Conservation (phyloP, 768 basidiomycete genomes). For the Mycena alexandri region DNA sequence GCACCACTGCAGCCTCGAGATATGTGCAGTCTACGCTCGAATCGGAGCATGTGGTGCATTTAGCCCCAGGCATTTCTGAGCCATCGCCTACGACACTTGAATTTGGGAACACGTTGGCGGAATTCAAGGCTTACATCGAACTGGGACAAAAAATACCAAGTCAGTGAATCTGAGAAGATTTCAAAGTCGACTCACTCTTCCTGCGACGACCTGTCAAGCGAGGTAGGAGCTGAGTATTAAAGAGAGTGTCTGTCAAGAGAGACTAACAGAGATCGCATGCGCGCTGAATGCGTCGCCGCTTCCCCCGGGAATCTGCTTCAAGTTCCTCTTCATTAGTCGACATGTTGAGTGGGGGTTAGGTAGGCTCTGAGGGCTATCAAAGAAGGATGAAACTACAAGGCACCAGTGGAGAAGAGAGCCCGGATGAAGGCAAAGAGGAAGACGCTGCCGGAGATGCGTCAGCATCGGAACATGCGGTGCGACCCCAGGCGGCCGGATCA, state of each 20-base stretch:
- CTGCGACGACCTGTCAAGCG: neutral
- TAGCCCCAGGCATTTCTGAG: neutral
- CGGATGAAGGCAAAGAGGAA: too few relatives aligned
- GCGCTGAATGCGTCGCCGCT: neutral
- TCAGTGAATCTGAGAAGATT: neutral
- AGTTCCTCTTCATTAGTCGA: neutral
- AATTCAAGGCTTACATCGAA: neutral
- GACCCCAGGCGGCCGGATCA: too few relatives aligned
- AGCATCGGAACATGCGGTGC: too few relatives aligned
- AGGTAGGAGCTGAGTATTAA: too few relatives aligned
- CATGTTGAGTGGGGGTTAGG: too few relatives aligned
- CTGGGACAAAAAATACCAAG: neutral
- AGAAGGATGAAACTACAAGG: too few relatives aligned
- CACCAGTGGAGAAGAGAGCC: too few relatives aligned
- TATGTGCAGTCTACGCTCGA: slow-evolving; percentile 1
- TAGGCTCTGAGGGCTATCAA: too few relatives aligned
- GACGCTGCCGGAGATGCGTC: too few relatives aligned
- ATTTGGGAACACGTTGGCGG: neutral
- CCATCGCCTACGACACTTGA: slow-evolving; percentile 4
- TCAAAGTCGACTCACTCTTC: neutral
- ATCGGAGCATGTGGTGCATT: neutral
- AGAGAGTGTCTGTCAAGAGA: too few relatives aligned
- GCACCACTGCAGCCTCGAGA: neutral
- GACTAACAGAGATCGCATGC: slow-evolving; percentile 3
- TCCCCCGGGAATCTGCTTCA: neutral